Base-by-base conservation (phyloP, 352 stramenopile genomes). In the Stephanocyclus meneghinianus region DNA sequence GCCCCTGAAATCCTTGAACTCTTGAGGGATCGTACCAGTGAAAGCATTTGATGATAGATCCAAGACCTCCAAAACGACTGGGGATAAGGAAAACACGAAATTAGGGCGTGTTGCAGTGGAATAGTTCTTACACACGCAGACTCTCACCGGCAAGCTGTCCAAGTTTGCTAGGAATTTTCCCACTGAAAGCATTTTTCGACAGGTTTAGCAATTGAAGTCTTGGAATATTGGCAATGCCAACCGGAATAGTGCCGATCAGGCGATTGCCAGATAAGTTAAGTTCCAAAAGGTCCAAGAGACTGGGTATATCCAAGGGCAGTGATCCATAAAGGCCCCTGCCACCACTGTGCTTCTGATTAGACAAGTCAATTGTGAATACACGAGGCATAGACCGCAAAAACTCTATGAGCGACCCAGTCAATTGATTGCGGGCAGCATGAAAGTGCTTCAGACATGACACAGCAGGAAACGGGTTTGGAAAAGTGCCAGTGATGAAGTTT, bases 381-480 rank as follows among this genome's bases (percentile, higher is more conserved):
- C 71, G 37, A 15, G 53, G 45, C 35, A 69, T 74, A 2, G 15
- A 47, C 4, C 15, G 11, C 0, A 40, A 56, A 35, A 70, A 71
- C 32, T 78, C 51, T 26, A 63, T 61, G 6, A 83, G 10, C 8
- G 40, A 10, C 1, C 76, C 76, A 21, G 1, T 26, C 16, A 83
- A 35, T 16, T 83, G 78, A 9, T 45, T 35, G 13, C 18, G 40
- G 4, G 68, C 56, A 35, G 15, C 32, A 45, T 26, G 21, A 1
- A 83, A 67, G 8, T 51, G 21, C 47, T 16, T 53, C 55, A 80
- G 15, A 26, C 60, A 53, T 13, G 10, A 3, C 5, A 61, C 37
- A 32, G 7, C 18, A 16, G 32, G 15, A 16, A 80, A 63, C 15
- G 5, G 16, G n/a, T 53, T 35, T 66, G 72, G 72, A 9, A 80